Conservation (phyloP, 1,284 basidiomycete genomes). For the Boletus semigastroideus region DNA sequence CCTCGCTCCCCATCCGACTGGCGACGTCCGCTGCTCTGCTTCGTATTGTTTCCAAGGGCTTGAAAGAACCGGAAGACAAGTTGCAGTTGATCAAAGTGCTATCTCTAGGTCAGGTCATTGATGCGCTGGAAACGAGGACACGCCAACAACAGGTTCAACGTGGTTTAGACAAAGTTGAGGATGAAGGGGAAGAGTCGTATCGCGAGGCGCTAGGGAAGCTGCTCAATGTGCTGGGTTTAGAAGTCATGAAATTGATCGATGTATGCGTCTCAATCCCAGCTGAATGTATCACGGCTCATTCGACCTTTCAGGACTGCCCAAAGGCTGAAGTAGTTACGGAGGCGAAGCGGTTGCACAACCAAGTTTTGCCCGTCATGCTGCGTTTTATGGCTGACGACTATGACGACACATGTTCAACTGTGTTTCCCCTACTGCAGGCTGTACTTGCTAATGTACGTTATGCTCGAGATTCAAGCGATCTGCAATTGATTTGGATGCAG, state of each 20-base stretch:
- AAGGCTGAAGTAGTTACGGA: slow-evolving; percentile 65
- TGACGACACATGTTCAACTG: slow-evolving; percentile 82
- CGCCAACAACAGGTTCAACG: slow-evolving; percentile 65
- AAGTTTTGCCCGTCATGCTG: slow-evolving; percentile 80
- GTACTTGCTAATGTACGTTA: slow-evolving; percentile 71
- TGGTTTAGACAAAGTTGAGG: slow-evolving; percentile 54
- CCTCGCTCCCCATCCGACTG: slow-evolving; percentile 76
- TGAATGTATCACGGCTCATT: slow-evolving; percentile 6
- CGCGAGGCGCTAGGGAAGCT: slow-evolving; percentile 87
- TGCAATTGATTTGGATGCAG: slow-evolving; percentile 38
- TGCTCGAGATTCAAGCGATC: neutral
- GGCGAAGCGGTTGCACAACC: slow-evolving; percentile 66
- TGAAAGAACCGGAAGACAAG: slow-evolving; percentile 92
- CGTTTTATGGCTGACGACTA: slow-evolving; percentile 89
- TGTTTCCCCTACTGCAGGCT: slow-evolving; percentile 79
- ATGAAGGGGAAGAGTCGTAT: slow-evolving; percentile 82
- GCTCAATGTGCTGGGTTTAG: slow-evolving; percentile 81
- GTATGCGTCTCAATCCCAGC: slow-evolving; percentile 38
- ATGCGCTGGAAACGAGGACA: slow-evolving; percentile 78
- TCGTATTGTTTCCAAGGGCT: slow-evolving; percentile 87
- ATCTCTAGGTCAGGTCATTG: slow-evolving; percentile 78
- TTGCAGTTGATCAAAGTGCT: slow-evolving; percentile 89
- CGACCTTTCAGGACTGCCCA: slow-evolving; percentile 51
- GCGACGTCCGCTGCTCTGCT: slow-evolving; percentile 81
- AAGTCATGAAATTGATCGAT: slow-evolving; percentile 83